Base-by-base conservation (phyloP, 2,329 filamentous ascomycete species). In the Phaeomoniella chlamydospora region DNA sequence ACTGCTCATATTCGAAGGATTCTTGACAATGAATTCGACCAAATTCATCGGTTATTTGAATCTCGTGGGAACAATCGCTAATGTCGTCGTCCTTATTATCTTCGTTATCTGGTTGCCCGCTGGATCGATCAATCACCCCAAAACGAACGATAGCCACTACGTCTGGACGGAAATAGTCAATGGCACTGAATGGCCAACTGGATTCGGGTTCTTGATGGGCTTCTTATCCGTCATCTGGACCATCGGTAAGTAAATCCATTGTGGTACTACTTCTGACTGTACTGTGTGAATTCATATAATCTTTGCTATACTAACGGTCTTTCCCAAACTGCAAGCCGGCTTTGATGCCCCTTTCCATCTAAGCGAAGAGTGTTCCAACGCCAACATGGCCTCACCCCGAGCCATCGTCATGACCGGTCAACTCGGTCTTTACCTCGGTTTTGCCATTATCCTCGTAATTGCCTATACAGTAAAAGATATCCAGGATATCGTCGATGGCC, bases 161-260 rank as follows among this genome's bases (percentile, higher is more conserved):
- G 40, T 47, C 5, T 48, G 45, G 45, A 43, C 40, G 4, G 34
- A 26, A 15, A 45, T 48, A 19, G 32, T 38, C n/a, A 49, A 52
- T 37, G 50, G 51, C 1, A 53, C 51, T 4, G 47, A 52, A 19
- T 54, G 51, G 51, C 51, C 51, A 1, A 50, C 45, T 5, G 48
- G 46, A 2, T 51, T 46, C 43, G 44, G 43, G 3, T 44, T 44
- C 18, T 48, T 66, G 0, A 49, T 66, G 29, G 56, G 61, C 22
- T 65, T 64, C 30, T 42, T 67, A 5, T 59, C 60, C 15, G 48
- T 64, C 4, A 55, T 55, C 2, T 56, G 52, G 16, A 48, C 59
- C 2, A 39, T 48, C 35, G n/a, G n/a, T n/a, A n/a, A n/a, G n/a
- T n/a, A n/a, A n/a, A n/a, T n/a, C 40, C 42, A 2, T 43, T 41